Base-by-base conservation (phyloP, 2,329 filamentous ascomycete species). In the Botrytis hyacinthi region DNA sequence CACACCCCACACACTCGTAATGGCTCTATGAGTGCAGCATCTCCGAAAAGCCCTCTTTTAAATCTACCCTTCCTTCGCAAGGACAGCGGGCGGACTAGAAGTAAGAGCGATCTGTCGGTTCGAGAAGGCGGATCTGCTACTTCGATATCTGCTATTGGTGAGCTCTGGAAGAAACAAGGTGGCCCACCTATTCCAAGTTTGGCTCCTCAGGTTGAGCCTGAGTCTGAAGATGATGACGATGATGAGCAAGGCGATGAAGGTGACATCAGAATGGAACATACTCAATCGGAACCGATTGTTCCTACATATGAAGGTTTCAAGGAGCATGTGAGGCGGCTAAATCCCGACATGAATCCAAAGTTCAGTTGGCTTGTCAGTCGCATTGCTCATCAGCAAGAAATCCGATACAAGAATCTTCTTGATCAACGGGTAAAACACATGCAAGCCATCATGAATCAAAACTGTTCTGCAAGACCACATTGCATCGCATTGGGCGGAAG, bases 231-330 rank as follows among this genome's bases (percentile, higher is more conserved):
- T 2, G 88, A 90, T 4, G 89, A 91, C 0, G 89, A 91, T 4
- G 88, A 90, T 1, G 89, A 91, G 1, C 86, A 87, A 20, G 86
- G 87, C 4, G 88, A 91, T 54, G 91, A 92, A 54, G 84, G 85
- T 44, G 89, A 90, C 10, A 82, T 91, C 75, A 88, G 87, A 66
- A 87, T 89, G 80, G 89, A 92, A 66, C 85, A 90, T 8, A 85
- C 85, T 54, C 88, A 90, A 74, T 88, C 90, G 46, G 89, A 93
- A 76, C 79, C 87, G 16, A 92, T 95, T 74, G 87, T 90, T 16
- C 92, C 94, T 1, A 94, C 89, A 29, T 83, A 91, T 37, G 88
- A 90, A 74, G 94, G 94, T 0, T 97, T 97, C 83, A 90, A 89
- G 76, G 86, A 89, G 37, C 92, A 97, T 79, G 88, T 95, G 29